phyloP scores from a whole-genome alignment of 495 filamentous ascomycete species.

The Halenospora varia region DNA sequence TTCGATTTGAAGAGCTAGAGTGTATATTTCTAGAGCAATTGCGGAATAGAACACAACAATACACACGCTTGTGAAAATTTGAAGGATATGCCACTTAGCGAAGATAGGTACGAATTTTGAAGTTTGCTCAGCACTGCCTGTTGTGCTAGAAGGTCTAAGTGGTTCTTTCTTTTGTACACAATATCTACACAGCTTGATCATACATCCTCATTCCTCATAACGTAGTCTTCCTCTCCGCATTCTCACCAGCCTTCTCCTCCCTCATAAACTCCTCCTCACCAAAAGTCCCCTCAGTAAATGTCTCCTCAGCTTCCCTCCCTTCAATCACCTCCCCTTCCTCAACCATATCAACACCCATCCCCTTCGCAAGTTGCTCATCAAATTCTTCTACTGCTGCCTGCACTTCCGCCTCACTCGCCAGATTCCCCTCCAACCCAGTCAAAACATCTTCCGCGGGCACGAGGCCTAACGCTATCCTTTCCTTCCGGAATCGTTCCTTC shows the following conservation, averaged over 20 bases:
- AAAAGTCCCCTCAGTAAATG: neutral
- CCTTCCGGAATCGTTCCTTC: constrained; percentile 49
- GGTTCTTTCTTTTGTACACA: neutral
- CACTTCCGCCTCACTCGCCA: constrained; percentile 25
- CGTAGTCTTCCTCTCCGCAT: constrained; percentile 13
- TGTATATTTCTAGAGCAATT: too few relatives aligned
- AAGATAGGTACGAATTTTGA: too few relatives aligned
- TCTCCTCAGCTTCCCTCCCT: constrained; percentile 7
- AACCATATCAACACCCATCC: constrained; percentile 37
- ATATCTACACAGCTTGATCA: constrained; percentile 5
- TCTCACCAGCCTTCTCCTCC: constrained; percentile 20
- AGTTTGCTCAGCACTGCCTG: too few relatives aligned
- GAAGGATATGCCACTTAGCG: too few relatives aligned
- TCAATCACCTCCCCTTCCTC: constrained; percentile 23
- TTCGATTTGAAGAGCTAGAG: too few relatives aligned
- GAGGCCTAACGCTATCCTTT: constrained; percentile 50
- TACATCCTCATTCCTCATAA: constrained; percentile 11
- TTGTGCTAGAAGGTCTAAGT: too few relatives aligned
- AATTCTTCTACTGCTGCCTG: constrained; percentile 36
- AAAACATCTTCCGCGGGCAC: constrained; percentile 26
- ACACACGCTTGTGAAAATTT: too few relatives aligned
- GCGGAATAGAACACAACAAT: too few relatives aligned
- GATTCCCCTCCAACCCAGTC: constrained; percentile 11
- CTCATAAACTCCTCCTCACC: constrained; percentile 15
- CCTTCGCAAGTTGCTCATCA: constrained; percentile 33